Evolutionary conservation across 163 green algal species (phyloP).

Genomic region (Picocystis sp.): DNA sequence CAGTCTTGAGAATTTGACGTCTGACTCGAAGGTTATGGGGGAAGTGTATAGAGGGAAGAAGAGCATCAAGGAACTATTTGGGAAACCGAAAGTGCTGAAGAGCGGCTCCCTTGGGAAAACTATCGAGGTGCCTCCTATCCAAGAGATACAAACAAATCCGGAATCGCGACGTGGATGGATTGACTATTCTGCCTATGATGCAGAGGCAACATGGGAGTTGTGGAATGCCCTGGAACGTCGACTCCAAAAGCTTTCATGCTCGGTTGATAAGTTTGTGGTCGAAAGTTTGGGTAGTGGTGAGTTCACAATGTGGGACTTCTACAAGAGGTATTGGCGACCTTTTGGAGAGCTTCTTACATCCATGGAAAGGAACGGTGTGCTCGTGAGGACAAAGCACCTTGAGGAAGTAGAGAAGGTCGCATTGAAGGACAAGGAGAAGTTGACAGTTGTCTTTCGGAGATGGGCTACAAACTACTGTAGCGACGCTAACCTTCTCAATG

Average conservation of each 20-base stretch:
- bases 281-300: no score
- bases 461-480: conserved; percentile 39
- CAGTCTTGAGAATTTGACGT: background rate
- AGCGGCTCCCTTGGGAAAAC: conserved; percentile 34
- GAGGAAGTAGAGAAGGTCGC: conserved; percentile 26
- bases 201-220: conserved; percentile 29
- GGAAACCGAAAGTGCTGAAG: conserved; percentile 39
- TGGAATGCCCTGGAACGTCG: conserved; percentile 6
- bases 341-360: conserved; percentile 86
- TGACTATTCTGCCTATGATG: conserved; percentile 79
- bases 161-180: conserved; percentile 59
- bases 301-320: conserved; percentile 66
- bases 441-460: conserved; percentile 43
- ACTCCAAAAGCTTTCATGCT: no score
- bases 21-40: conserved; percentile 5
- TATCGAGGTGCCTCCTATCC: conserved; percentile 40
- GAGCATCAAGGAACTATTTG: conserved; percentile 87
- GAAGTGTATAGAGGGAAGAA: conserved; percentile 33
- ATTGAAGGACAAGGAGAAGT: conserved; percentile 36
- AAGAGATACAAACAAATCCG: conserved; percentile 53
- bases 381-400: conserved; percentile 49
- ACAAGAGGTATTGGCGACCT: conserved; percentile 55
- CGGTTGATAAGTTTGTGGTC: no score
- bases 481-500: conserved; percentile 61
- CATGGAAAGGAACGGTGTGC: conserved; percentile 72